Percentiles rank a stretch among this genome's conserved stretches.
These are phyloP conservation scores for Piper longum DNA, from an alignment of 164 flowering plant species.

Conservation along the genomic window DNA sequence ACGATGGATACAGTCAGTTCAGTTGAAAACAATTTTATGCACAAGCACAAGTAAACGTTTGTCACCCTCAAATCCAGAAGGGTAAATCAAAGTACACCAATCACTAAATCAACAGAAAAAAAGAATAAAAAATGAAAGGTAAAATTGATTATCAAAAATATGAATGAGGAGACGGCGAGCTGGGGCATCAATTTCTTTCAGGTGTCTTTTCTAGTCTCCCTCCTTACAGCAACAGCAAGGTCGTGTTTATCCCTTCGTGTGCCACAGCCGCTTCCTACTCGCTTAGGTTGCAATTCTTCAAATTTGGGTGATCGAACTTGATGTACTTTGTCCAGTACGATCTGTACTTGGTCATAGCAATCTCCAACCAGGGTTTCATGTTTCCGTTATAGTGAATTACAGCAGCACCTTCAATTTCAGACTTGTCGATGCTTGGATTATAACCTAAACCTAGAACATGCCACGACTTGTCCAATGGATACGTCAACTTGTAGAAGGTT, in stretches of 20 bases:
- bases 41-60: background rate
- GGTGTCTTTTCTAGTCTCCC: background rate
- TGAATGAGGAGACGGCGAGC: background rate
- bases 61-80: slow-evolving; percentile 2
- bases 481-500: slow-evolving; percentile 80
- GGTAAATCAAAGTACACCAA: background rate
- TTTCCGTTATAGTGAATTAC: slow-evolving; percentile 95
- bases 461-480: slow-evolving; percentile 90
- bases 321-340: slow-evolving; percentile 90
- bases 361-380: slow-evolving; percentile 98
- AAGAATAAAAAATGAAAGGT: slow-evolving; percentile 1
- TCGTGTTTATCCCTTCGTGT: no score
- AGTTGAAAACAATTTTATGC: background rate
- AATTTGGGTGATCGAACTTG: slow-evolving; percentile 71
- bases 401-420: slow-evolving; percentile 81
- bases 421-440: slow-evolving; percentile 71
- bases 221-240: background rate
- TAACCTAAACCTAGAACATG: slow-evolving; percentile 97
- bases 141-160: background rate
- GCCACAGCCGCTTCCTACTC: slow-evolving; percentile 18
- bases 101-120: background rate
- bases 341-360: slow-evolving; percentile 94
- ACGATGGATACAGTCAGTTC: background rate
- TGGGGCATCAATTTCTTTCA: background rate
- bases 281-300: slow-evolving; percentile 57